A percentile compares a stretch with the other conserved stretches of the same genome.
Conservation (phyloP, 768 basidiomycete species). For the Hortiboletus flavorubellus region DNA sequence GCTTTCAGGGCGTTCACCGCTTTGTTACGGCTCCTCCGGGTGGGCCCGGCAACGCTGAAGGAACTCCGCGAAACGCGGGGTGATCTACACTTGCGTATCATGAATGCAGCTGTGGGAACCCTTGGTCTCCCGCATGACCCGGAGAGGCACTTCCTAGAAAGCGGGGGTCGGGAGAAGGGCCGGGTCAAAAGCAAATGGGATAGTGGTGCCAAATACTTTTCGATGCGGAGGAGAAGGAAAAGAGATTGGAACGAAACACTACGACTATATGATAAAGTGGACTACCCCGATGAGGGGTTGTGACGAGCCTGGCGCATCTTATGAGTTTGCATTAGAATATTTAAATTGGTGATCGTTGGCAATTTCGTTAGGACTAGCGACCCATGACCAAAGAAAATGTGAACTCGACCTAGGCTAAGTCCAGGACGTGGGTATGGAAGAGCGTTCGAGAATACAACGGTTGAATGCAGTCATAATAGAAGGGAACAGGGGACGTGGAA, state of each 20-base stretch:
- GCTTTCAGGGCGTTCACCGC: constrained; percentile 72
- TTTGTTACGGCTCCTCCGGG: constrained; percentile 57
- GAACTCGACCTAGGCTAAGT: not conserved
- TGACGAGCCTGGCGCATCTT: constrained; percentile 8
- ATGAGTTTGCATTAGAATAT: not conserved
- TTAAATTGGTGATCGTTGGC: not conserved
- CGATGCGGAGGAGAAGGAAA: constrained; percentile 72
- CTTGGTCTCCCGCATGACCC: constrained; percentile 68
- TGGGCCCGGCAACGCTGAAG: constrained; percentile 56
- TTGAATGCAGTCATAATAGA: not conserved
- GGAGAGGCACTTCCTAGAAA: constrained; percentile 57
- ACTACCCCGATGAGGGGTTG: constrained; percentile 61
- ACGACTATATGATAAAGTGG: constrained; percentile 75
- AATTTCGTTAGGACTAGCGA: not conserved
- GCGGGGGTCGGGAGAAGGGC: constrained; percentile 68
- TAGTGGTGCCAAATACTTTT: constrained; percentile 72
- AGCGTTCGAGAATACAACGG: not conserved
- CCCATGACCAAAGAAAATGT: not conserved
- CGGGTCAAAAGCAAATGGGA: constrained; percentile 65
- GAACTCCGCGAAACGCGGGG: constrained; percentile 50
- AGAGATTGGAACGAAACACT: constrained; percentile 90
- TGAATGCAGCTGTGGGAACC: constrained; percentile 54
- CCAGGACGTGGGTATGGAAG: constrained; percentile 10
- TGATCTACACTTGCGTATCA: constrained; percentile 61
- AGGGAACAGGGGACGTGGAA: not conserved